Percentiles rank a stretch among this genome's conserved stretches.
These are phyloP conservation scores for Zymoseptoria tritici DNA, from an alignment of 2,329 filamentous ascomycete species.

Conservation along the genomic window DNA sequence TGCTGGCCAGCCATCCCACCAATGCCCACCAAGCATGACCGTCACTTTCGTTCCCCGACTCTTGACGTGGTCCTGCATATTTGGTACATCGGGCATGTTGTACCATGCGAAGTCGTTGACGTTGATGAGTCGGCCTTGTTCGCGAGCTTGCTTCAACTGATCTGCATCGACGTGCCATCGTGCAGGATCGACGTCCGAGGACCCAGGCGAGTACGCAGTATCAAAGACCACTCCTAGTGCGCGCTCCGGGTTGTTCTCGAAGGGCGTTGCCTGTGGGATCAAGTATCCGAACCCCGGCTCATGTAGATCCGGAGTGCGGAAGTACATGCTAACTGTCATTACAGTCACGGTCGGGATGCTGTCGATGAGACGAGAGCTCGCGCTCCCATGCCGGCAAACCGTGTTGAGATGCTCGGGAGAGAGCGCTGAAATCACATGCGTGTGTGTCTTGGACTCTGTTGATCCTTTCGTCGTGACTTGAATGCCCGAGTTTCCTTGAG, in stretches of 20 bases:
- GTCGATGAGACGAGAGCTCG: conserved; percentile 46
- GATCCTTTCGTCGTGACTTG: conserved; percentile 28
- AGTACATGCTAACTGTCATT: conserved; percentile 90
- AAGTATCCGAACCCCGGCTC: conserved; percentile 82
- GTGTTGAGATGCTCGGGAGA: conserved; percentile 38
- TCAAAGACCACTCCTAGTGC: conserved; percentile 92
- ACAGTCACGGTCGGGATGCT: conserved; percentile 56
- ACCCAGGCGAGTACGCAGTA: conserved; percentile 46
- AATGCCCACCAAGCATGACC: conserved; percentile 90
- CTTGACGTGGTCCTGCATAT: conserved; percentile 34
- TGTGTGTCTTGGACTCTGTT: conserved; percentile 29
- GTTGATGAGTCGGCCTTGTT: conserved; percentile 22
- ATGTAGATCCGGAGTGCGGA: conserved; percentile 55
- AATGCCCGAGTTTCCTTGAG: conserved; percentile 20
- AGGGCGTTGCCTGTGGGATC: conserved; percentile 65
- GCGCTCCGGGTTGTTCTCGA: conserved; percentile 69
- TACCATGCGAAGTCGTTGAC: conserved; percentile 30
- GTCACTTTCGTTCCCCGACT: conserved; percentile 71
- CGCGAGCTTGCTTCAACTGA: conserved; percentile 18
- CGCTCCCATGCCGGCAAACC: background rate
- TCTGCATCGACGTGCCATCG: conserved; percentile 21
- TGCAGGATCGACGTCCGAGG: conserved; percentile 16
- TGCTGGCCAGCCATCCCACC: conserved; percentile 62
- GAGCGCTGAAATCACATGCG: conserved; percentile 59
- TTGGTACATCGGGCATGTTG: conserved; percentile 26